A percentile compares a stretch with the other conserved stretches of the same genome.
Evolutionary conservation across 331 rosid genomes (phyloP).

Genomic region (Quercus lobata): DNA sequence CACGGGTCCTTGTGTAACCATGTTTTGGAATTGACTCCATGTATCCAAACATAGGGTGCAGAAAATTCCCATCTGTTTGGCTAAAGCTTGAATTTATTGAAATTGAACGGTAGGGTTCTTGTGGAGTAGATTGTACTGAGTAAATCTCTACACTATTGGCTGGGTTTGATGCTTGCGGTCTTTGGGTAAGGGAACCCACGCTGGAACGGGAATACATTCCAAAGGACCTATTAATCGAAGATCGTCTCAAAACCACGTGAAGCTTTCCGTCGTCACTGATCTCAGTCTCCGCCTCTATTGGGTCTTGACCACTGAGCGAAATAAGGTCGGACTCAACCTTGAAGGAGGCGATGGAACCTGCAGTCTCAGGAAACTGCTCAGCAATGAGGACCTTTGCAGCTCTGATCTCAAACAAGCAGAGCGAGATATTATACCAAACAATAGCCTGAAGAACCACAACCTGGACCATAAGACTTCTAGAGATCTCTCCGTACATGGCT

Average conservation of each 20-base stretch:
- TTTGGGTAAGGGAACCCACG: too few species aligned
- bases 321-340: constrained; percentile 80
- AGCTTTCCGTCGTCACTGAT: constrained; percentile 95
- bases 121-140: constrained; percentile 84
- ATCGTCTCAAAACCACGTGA: constrained; percentile 68
- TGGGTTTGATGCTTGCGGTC: constrained; percentile 69
- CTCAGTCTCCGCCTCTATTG: constrained; percentile 74
- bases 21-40: constrained; percentile 89
- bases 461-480: constrained; percentile 83
- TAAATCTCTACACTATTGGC: constrained; percentile 90
- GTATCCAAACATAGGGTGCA: constrained; percentile 72
- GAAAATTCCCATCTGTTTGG: constrained; percentile 48
- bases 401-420: constrained; percentile 82
- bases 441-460: constrained; percentile 84
- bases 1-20: constrained; percentile 48
- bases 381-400: constrained; percentile 83
- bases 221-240: constrained; percentile 68
- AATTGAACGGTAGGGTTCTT: constrained; percentile 37
- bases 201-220: constrained; percentile 23
- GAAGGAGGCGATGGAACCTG: constrained; percentile 82
- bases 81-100: constrained; percentile 91
- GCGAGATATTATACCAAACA: constrained; percentile 84
- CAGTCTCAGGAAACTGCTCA: constrained; percentile 91
- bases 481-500: constrained; percentile 90
- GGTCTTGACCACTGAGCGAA: constrained; percentile 78